Evolutionary conservation across 441 rosid genomes (phyloP), one percentile per base, ranked within the genome.

Genomic region (Adansonia grandidieri): DNA sequence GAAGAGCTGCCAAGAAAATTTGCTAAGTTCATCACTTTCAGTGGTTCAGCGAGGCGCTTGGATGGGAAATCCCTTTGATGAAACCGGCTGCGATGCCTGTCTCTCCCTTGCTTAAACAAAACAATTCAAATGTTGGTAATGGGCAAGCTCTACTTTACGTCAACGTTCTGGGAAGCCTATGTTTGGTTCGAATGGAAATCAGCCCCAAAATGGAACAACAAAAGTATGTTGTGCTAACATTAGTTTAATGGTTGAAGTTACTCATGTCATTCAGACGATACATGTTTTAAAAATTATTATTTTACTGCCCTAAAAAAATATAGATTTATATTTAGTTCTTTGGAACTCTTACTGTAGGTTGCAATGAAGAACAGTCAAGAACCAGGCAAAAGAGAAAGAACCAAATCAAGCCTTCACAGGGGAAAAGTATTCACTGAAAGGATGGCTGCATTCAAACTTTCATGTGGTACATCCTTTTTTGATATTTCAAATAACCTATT

Each of bases 1-100:
- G 90, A 85, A 80, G 91, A 84, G 71, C 88, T 86, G 10, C 45
- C 87, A 2, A 77, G 71, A 82, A 87, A 86, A 79, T 72, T 77
- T 48, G 77, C 86, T 48, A 87, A 86, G 80, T 85, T 90, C 82
- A 84, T 54, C 51, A 87, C 94, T 0, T 90, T 90, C 74, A 84
- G 83, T 76, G 93, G 97, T 61, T 85, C 82, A 0, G 88, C 83
- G 13, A 89, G 86, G 60, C 89, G 91, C 70, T 83, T 89, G 82
- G 93, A 89, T 81, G 92, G 93, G 6, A 88, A 84, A 82, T 32
- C 37, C 32, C 80, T 20, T 70, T 80, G 24, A 71, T 81, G 14
- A 73, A 80, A 54, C 50, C 81, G 67, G 37, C 77, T 67, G 76
- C 77, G 75, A 5, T 80, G 75, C 79, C 76, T 67, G 28, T 67